phyloP scores from a whole-genome alignment of 1,284 basidiomycete species.

The Ceratobasidium sp. region DNA sequence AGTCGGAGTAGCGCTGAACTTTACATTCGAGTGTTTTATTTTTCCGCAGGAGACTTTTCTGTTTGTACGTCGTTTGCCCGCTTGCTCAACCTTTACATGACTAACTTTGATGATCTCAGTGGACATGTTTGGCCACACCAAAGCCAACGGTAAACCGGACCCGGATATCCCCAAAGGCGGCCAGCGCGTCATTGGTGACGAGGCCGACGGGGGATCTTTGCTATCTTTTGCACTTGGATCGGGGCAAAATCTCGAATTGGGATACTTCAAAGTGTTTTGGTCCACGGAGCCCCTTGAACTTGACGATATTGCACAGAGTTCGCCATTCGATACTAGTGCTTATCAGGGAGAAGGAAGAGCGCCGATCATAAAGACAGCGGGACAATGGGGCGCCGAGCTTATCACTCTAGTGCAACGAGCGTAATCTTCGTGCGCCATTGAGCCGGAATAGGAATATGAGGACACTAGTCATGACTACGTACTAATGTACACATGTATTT shows the following conservation, averaged over 20 bases:
- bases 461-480: too few relatives aligned
- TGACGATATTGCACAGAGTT: constrained; percentile 2
- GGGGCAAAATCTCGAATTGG: background rate
- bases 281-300: constrained; percentile 32
- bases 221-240: constrained; percentile 5
- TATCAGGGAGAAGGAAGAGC: too few relatives aligned
- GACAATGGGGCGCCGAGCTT: constrained; percentile 17
- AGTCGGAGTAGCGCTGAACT: constrained; percentile 62
- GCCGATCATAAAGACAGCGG: background rate
- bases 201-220: background rate
- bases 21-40: constrained; percentile 65
- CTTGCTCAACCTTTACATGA: too few relatives aligned
- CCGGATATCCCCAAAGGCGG: constrained; percentile 8
- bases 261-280: constrained; percentile 38
- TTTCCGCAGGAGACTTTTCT: constrained; percentile 62
- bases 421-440: too few relatives aligned
- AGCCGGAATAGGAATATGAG: too few relatives aligned
- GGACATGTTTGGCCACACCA: constrained; percentile 2
- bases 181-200: constrained; percentile 13
- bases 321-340: background rate
- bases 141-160: constrained; percentile 5
- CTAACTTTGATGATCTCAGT: background rate
- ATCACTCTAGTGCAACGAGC: constrained; percentile 20
- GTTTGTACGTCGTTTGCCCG: constrained; percentile 55
- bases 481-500: too few relatives aligned